Conservation (phyloP, 2,329 filamentous ascomycete genomes). For the Monascus ruber region DNA sequence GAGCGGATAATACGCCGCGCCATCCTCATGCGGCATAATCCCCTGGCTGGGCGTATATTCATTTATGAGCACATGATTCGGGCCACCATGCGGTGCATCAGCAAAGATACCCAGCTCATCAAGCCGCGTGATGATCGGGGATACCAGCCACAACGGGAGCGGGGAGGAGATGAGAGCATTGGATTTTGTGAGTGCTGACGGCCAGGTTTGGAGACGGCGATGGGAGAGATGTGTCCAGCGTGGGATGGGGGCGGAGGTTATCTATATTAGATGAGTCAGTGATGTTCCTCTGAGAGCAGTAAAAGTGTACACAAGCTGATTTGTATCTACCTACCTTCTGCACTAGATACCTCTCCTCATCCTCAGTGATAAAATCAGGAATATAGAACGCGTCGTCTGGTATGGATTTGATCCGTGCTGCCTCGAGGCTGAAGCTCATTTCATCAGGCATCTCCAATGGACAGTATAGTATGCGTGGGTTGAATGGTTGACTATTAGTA, state of each 20-base stretch:
- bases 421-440: conserved; percentile 15
- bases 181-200: conserved; percentile 63
- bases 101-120: conserved; percentile 40
- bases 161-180: conserved; percentile 62
- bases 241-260: conserved; percentile 54
- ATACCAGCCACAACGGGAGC: conserved; percentile 63
- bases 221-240: conserved; percentile 83
- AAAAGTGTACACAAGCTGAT: background rate
- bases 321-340: conserved; percentile 46
- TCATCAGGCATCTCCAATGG: conserved; percentile 1
- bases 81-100: conserved; percentile 58
- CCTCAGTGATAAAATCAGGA: conserved; percentile 64
- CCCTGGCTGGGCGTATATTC: conserved; percentile 80
- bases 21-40: conserved; percentile 98
- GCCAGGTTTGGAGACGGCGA: conserved; percentile 82
- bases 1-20: conserved; percentile 70
- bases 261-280: conserved; percentile 24
- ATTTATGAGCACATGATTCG: conserved; percentile 90
- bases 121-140: conserved; percentile 54
- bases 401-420: conserved; percentile 19
- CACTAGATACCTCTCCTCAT: conserved; percentile 62
- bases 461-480: background rate
- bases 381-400: conserved; percentile 62
- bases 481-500: no score
- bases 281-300: no score